phyloP scores from a whole-genome alignment of 352 stramenopile species.

The Elongisporangium anandrum region DNA sequence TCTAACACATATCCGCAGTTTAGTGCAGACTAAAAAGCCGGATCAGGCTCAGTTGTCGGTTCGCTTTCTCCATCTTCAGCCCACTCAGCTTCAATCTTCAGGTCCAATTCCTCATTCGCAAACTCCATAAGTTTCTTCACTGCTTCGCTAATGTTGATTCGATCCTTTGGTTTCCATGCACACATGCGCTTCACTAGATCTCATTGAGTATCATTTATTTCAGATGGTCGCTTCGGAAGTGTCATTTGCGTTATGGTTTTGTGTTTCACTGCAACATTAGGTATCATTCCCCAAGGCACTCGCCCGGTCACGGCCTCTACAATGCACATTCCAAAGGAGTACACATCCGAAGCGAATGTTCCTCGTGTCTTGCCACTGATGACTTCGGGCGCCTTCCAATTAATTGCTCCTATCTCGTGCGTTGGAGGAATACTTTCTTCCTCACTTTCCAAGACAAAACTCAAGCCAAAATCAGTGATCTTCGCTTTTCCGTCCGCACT shows the following conservation, averaged over 20 bases:
- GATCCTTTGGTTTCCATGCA: neutral
- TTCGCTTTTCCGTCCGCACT: constrained; percentile 20
- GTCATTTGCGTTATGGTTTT: neutral
- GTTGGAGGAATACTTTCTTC: too few relatives aligned
- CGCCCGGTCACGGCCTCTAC: neutral
- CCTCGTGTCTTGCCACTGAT: neutral
- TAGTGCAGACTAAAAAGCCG: constrained; percentile 5
- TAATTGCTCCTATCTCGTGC: neutral
- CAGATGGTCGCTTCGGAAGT: neutral
- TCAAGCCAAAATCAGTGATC: constrained; percentile 26
- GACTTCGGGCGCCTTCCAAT: neutral
- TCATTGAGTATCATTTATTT: neutral
- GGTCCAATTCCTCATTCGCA: neutral
- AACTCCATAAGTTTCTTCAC: neutral
- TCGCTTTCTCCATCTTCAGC: neutral
- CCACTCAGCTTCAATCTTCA: neutral
- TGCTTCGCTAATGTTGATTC: neutral
- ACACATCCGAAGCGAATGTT: neutral
- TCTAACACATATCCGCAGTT: too few relatives aligned
- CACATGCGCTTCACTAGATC: neutral
- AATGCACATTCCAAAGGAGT: constrained; percentile 1
- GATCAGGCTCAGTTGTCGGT: neutral
- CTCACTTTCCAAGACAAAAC: too few relatives aligned
- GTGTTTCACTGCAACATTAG: neutral
- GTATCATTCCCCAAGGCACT: neutral